Percentiles rank a stretch among this genome's conserved stretches.
These are phyloP conservation scores for Pichia sporocuriosa DNA, from an alignment of 805 yeast genomes.

Conservation along the genomic window DNA sequence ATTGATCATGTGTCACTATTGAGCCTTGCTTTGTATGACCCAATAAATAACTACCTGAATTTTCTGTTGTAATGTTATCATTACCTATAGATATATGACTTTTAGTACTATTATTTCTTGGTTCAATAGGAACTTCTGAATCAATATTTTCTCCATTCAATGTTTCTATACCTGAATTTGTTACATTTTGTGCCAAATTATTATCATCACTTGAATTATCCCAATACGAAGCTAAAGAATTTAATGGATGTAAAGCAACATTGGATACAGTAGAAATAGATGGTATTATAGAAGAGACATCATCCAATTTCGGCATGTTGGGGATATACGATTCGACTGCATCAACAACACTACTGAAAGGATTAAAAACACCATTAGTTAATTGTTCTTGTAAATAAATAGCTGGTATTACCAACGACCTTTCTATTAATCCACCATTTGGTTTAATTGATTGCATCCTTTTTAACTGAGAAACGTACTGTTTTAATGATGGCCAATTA, in stretches of 20 bases:
- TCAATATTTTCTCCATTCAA: background rate
- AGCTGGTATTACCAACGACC: constrained; percentile 25
- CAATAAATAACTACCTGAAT: constrained; percentile 22
- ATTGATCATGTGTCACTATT: constrained; percentile 14
- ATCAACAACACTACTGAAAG: constrained; percentile 22
- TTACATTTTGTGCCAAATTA: background rate
- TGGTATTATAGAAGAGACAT: constrained; percentile 1
- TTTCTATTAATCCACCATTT: constrained; percentile 22
- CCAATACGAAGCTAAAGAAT: constrained; percentile 6
- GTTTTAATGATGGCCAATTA: constrained; percentile 23
- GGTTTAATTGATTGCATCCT: constrained; percentile 16
- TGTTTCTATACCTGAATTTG: background rate
- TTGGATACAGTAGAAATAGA: constrained; percentile 2
- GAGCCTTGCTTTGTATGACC: constrained; percentile 20
- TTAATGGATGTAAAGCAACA: constrained; percentile 7
- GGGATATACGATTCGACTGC: constrained; percentile 22
- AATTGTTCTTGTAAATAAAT: constrained; percentile 24
- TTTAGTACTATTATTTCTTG: constrained; percentile 4
- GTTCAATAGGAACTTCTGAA: background rate
- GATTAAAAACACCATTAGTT: constrained; percentile 25
- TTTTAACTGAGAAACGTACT: constrained; percentile 16
- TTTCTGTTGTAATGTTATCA: constrained; percentile 11
- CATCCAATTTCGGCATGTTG: background rate
- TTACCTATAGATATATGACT: background rate
- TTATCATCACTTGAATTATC: background rate